A percentile compares a stretch with the other conserved stretches of the same genome.
Evolutionary conservation across 331 rosid species (phyloP).

Genomic region (Quercus lobata): DNA sequence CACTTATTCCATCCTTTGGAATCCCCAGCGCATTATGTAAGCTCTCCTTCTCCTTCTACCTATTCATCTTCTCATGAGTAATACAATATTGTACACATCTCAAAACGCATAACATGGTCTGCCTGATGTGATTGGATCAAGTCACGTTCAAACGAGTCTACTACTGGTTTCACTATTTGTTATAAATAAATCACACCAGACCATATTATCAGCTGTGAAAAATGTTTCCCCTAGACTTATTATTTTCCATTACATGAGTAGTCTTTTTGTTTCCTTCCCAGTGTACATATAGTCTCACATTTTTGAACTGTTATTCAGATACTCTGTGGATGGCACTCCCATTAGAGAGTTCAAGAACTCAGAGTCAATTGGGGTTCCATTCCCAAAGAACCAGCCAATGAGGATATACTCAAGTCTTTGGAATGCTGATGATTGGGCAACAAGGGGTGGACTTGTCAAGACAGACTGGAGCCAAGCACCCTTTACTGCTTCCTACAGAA

Average conservation of each 20-base stretch:
- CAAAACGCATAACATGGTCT: too few relatives aligned
- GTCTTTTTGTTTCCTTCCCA: too few relatives aligned
- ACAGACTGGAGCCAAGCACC: constrained; percentile 56
- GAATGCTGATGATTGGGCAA: constrained; percentile 65
- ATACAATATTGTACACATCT: background rate
- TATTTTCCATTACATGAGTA: background rate
- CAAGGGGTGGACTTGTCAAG: constrained; percentile 49
- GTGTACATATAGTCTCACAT: too few relatives aligned
- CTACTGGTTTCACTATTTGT: too few relatives aligned
- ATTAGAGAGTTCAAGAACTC: constrained; percentile 59
- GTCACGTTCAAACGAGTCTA: too few relatives aligned
- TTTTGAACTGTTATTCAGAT: constrained; percentile 4
- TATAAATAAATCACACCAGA: too few relatives aligned
- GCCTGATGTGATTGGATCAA: too few relatives aligned
- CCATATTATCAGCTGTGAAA: too few relatives aligned
- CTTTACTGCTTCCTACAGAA: constrained; percentile 39
- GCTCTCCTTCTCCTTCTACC: background rate
- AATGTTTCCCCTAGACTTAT: too few relatives aligned
- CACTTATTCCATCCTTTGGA: constrained; percentile 71
- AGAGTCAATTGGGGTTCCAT: constrained; percentile 34
- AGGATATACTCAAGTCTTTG: constrained; percentile 43
- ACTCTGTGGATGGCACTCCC: constrained; percentile 45
- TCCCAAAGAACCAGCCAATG: constrained; percentile 49
- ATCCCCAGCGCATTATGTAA: constrained; percentile 58
- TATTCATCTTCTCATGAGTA: too few relatives aligned